phyloP scores from a whole-genome alignment of 495 filamentous ascomycete genomes.

The Penicillium waksmanii region DNA sequence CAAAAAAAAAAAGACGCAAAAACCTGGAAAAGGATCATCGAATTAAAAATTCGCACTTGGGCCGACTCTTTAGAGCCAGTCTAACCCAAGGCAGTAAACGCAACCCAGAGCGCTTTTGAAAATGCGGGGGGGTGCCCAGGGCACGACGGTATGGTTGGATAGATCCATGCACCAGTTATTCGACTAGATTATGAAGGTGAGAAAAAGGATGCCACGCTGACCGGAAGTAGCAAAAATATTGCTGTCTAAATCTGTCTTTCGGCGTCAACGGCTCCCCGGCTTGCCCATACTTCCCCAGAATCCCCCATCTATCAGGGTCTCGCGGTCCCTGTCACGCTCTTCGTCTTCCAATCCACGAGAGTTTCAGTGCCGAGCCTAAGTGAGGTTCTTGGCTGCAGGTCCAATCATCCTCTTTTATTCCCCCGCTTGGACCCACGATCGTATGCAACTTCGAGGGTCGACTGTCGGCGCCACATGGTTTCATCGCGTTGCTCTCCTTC shows the following conservation, averaged over 20 bases:
- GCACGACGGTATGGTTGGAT: background rate
- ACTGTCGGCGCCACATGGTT: slow-evolving; percentile 29
- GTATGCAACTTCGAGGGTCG: slow-evolving; percentile 27
- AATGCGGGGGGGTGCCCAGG: slow-evolving; percentile 21
- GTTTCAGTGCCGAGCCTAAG: background rate
- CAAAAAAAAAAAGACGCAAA: background rate
- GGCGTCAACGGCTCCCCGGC: background rate
- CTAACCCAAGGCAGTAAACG: background rate
- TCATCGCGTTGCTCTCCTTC: slow-evolving; percentile 19
- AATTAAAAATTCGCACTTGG: background rate
- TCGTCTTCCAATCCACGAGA: background rate
- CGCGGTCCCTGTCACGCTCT: background rate
- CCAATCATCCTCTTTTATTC: slow-evolving; percentile 7
- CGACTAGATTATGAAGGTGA: background rate
- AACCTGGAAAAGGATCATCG: background rate
- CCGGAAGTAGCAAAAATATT: background rate
- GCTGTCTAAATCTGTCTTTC: background rate
- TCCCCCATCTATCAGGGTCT: background rate
- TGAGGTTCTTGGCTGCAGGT: background rate
- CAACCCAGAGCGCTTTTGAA: slow-evolving; percentile 3
- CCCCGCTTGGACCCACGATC: slow-evolving; percentile 6
- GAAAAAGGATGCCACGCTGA: background rate
- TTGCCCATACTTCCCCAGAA: background rate
- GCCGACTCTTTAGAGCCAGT: background rate
- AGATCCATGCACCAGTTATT: background rate